Evolutionary conservation across 352 stramenopile genomes (phyloP), one percentile per base, ranked within the genome.

Genomic region (Phytophthora ramorum): DNA sequence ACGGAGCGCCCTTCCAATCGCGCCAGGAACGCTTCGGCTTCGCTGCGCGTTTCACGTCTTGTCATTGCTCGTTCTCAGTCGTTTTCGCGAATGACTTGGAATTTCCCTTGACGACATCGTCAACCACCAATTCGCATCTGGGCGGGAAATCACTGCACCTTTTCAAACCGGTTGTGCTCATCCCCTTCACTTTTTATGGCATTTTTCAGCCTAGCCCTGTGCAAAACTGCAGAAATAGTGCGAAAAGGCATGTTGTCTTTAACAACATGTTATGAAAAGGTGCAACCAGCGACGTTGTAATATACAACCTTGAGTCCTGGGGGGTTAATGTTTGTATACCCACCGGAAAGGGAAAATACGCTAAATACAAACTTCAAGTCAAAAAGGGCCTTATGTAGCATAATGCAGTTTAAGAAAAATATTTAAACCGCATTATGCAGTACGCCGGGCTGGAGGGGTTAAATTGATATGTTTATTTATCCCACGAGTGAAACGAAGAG

Each of bases 221-320:
- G 45, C 55, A 63, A 63, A 63, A 44, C 8, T 22, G n/a, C 55
- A 55, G 19, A 55, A 55, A 35, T 19, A 6, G 10, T 20, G 19
- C 55, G 28, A 55, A 56, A 50, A 28, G 44, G 22, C 46, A 64
- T 57, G 56, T 57, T 64, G 56, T 64, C 14, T 51, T 45, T 51
- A 51, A 57, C 56, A 55, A 63, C 45, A 63, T 63, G 56, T 56
- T 54, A 55, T 24, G 22, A 2, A 17, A 63, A 63, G 3, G 35
- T 14, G 35, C 35, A 24, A 51, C 0, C 17, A 32, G 44, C 20
- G 16, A 63, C 7, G 56, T 55, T 55, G 45, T 63, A 22, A 43
- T 63, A 56, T 63, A 56, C 56, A 55, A 63, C 45, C 45, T 13
- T 56, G n/a, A 63, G 56, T 63, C 8, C 20, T 49, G 45, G 56